Conservation (phyloP, 306 rosid species). For the Vachellia collinsii region DNA sequence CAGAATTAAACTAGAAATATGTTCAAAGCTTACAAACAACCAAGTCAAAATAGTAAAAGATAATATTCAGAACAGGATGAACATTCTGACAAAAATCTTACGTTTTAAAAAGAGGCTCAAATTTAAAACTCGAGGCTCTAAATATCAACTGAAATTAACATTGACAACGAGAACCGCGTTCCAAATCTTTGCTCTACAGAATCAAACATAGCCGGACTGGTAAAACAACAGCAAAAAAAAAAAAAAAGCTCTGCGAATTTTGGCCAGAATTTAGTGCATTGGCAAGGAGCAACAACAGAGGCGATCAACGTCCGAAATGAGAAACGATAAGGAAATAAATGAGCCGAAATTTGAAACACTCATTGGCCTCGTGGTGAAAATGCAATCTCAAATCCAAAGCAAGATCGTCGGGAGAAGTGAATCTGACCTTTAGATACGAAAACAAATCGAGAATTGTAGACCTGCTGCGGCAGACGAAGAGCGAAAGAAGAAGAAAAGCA, state of each 20-base stretch:
- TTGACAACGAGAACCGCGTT: slow-evolving; percentile 20
- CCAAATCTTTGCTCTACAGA: neutral
- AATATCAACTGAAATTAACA: slow-evolving; percentile 13
- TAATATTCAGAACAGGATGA: slow-evolving; percentile 17
- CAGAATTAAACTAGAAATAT: slow-evolving; percentile 8
- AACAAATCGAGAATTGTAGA: neutral
- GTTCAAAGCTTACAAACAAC: slow-evolving; percentile 22
- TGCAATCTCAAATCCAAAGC: slow-evolving; percentile 21
- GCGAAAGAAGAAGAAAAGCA: neutral
- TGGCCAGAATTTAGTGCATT: slow-evolving; percentile 21
- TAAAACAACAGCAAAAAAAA: neutral
- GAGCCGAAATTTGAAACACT: slow-evolving; percentile 8
- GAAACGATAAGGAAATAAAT: neutral
- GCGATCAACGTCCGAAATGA: slow-evolving; percentile 27
- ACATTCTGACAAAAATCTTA: slow-evolving; percentile 3
- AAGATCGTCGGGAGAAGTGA: neutral
- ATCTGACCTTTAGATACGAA: neutral
- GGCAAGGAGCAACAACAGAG: slow-evolving; percentile 21
- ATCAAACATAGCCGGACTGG: slow-evolving; percentile 23
- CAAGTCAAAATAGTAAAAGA: slow-evolving; percentile 1
- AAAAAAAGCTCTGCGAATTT: neutral
- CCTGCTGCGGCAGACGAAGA: slow-evolving; percentile 21
- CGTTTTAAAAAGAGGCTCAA: slow-evolving; percentile 4
- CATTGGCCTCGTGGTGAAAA: slow-evolving; percentile 42
- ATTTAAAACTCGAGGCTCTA: neutral